phyloP scores from a whole-genome alignment of 805 yeast genomes.

The Nakazawaea ishiwadae region DNA sequence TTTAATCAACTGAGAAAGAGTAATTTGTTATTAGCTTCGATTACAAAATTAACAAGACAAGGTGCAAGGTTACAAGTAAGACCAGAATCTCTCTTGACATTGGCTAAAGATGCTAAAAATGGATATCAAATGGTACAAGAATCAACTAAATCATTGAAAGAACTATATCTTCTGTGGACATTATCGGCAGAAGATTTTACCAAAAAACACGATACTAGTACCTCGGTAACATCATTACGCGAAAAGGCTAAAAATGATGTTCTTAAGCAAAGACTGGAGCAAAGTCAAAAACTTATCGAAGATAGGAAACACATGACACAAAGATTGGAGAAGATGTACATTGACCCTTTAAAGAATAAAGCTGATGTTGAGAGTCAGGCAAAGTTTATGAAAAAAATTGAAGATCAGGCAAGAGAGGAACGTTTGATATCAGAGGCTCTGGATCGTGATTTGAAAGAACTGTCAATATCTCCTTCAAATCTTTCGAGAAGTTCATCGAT shows the following conservation, averaged over 20 bases:
- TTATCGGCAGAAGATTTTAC: slow-evolving; percentile 37
- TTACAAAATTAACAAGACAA: slow-evolving; percentile 40
- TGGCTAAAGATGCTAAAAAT: slow-evolving; percentile 37
- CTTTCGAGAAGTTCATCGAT: slow-evolving; percentile 18
- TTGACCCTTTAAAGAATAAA: slow-evolving; percentile 21
- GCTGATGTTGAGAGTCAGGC: slow-evolving; percentile 22
- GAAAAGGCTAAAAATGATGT: slow-evolving; percentile 12
- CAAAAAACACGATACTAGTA: slow-evolving; percentile 21
- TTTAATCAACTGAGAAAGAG: slow-evolving; percentile 42
- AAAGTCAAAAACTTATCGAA: slow-evolving; percentile 1
- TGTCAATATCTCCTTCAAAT: slow-evolving; percentile 3
- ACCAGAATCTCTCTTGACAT: slow-evolving; percentile 32
- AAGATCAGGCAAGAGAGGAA: slow-evolving; percentile 22
- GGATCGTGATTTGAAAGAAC: slow-evolving; percentile 15
- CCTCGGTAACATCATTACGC: slow-evolving; percentile 11
- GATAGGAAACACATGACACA: slow-evolving; percentile 5
- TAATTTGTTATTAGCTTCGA: slow-evolving; percentile 41
- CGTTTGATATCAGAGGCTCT: slow-evolving; percentile 18
- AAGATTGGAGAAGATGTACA: slow-evolving; percentile 20
- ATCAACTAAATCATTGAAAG: slow-evolving; percentile 28
- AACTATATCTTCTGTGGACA: slow-evolving; percentile 38
- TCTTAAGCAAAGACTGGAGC: slow-evolving; percentile 8
- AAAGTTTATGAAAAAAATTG: slow-evolving; percentile 18
- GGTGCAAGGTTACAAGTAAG: slow-evolving; percentile 30
- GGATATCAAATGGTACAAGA: slow-evolving; percentile 28